A percentile compares a stretch with the other conserved stretches of the same genome.
Conservation (phyloP, 1,284 basidiomycete genomes). For the Boletus austroedulis region DNA sequence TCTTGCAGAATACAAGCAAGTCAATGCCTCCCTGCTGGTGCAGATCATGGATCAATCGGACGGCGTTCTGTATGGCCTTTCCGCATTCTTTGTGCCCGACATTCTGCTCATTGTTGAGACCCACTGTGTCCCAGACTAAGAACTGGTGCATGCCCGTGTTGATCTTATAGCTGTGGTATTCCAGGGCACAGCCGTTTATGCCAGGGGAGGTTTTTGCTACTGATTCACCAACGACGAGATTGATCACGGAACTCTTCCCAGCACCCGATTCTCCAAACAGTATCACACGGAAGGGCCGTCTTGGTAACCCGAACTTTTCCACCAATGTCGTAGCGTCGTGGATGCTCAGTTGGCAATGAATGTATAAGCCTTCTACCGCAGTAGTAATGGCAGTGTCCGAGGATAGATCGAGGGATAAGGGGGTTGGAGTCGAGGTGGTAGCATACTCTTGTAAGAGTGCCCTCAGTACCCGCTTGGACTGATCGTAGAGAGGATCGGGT, state of each 20-base stretch:
- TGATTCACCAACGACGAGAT: conserved; percentile 20
- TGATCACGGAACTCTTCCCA: conserved; percentile 33
- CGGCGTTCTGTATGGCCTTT: conserved; percentile 37
- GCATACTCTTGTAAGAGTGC: conserved; percentile 13
- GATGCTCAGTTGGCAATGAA: conserved; percentile 14
- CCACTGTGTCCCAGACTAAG: conserved; percentile 39
- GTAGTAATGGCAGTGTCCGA: background rate
- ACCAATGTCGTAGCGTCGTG: conserved; percentile 14
- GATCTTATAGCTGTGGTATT: conserved; percentile 18
- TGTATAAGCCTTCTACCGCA: conserved; percentile 8
- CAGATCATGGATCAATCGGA: conserved; percentile 34
- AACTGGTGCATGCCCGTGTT: conserved; percentile 22
- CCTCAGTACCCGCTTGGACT: conserved; percentile 20
- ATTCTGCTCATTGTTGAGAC: conserved; percentile 21
- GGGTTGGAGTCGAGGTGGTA: conserved; percentile 3
- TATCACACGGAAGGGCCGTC: conserved; percentile 14
- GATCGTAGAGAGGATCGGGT: conserved; percentile 1
- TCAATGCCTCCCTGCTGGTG: conserved; percentile 32
- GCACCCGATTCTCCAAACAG: conserved; percentile 29
- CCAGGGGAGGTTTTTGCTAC: conserved; percentile 17
- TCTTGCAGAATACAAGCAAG: conserved; percentile 41
- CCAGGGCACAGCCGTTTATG: conserved; percentile 24
- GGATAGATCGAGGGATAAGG: conserved; percentile 17
- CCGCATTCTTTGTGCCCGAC: conserved; percentile 12
- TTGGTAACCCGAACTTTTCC: conserved; percentile 15